phyloP scores from a whole-genome alignment of 2,329 filamentous ascomycete species.

The Cladophialophora carrionii region DNA sequence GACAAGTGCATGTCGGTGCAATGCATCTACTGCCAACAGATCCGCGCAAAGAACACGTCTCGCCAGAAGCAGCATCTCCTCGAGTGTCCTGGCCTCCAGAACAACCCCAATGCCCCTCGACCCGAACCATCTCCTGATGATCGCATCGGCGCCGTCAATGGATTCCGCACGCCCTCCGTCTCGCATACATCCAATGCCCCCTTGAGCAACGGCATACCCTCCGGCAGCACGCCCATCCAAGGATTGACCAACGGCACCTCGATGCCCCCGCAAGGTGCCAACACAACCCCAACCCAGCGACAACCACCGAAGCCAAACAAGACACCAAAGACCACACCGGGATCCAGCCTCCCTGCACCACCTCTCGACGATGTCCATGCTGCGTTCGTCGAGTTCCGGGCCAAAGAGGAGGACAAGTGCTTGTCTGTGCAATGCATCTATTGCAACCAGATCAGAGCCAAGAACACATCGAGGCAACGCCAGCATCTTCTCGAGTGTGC shows the following conservation, averaged over 20 bases:
- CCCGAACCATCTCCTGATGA: slow-evolving; percentile 46
- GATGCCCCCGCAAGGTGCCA: slow-evolving; percentile 40
- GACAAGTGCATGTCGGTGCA: slow-evolving; percentile 56
- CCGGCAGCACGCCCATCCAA: slow-evolving; percentile 50
- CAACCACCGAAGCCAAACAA: slow-evolving; percentile 34
- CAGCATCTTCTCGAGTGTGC: slow-evolving; percentile 55
- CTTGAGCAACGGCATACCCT: slow-evolving; percentile 50
- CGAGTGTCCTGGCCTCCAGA: slow-evolving; percentile 54
- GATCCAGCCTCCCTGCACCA: slow-evolving; percentile 49
- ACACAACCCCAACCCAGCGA: slow-evolving; percentile 29
- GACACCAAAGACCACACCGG: slow-evolving; percentile 34
- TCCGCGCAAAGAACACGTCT: slow-evolving; percentile 57
- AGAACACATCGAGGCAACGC: slow-evolving; percentile 56
- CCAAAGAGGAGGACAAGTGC: slow-evolving; percentile 45
- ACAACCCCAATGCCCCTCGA: slow-evolving; percentile 51
- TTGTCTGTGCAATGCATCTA: slow-evolving; percentile 56
- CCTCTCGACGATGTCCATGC: slow-evolving; percentile 55
- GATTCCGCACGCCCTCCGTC: slow-evolving; percentile 49
- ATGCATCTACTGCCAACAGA: slow-evolving; percentile 59
- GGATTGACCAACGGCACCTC: slow-evolving; percentile 43
- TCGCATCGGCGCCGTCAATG: slow-evolving; percentile 49
- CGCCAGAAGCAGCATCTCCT: slow-evolving; percentile 57
- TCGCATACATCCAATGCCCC: slow-evolving; percentile 49
- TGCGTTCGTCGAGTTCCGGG: slow-evolving; percentile 50
- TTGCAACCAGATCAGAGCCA: slow-evolving; percentile 55